These are phyloP conservation scores for Hymenoscyphus albidus DNA, from an alignment of 2,329 filamentous ascomycete species.

Conservation along the genomic window DNA sequence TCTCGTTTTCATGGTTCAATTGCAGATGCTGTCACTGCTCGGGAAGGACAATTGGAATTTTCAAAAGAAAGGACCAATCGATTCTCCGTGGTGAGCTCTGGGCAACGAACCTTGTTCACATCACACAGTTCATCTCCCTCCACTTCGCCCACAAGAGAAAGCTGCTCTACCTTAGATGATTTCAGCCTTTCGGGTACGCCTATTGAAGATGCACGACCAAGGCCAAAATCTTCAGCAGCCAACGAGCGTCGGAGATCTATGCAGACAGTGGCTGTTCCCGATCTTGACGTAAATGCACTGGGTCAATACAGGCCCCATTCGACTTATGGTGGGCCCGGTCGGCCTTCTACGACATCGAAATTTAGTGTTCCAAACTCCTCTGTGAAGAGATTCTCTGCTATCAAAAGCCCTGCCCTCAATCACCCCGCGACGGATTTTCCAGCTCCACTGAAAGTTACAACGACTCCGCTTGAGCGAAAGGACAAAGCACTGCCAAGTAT, in stretches of 20 bases:
- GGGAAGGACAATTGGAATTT: conserved; percentile 55
- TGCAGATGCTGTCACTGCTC: conserved; percentile 54
- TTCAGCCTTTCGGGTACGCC: conserved; percentile 12
- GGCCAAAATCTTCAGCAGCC: conserved; percentile 30
- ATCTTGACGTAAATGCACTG: conserved; percentile 18
- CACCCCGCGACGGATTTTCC: neutral
- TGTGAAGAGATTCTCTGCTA: conserved; percentile 24
- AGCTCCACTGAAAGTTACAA: conserved; percentile 8
- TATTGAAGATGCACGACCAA: conserved; percentile 22
- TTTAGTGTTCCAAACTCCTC: conserved; percentile 33
- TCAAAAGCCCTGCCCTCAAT: conserved; percentile 12
- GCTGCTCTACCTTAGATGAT: conserved; percentile 40
- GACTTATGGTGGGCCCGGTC: conserved; percentile 19
- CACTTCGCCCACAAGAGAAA: conserved; percentile 52
- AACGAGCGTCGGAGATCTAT: conserved; percentile 33
- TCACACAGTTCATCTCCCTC: conserved; percentile 56
- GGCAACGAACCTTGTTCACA: conserved; percentile 56
- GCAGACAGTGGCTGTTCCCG: conserved; percentile 26
- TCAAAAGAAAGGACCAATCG: conserved; percentile 54
- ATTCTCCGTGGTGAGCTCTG: conserved; percentile 57
- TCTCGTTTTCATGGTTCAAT: conserved; percentile 41
- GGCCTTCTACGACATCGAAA: conserved; percentile 27
- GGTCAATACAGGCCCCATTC: conserved; percentile 28
- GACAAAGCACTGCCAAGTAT: conserved; percentile 14
- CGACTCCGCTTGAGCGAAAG: conserved; percentile 6